Conservation (phyloP, 768 basidiomycete species). For the Tephrocybe sp. region DNA sequence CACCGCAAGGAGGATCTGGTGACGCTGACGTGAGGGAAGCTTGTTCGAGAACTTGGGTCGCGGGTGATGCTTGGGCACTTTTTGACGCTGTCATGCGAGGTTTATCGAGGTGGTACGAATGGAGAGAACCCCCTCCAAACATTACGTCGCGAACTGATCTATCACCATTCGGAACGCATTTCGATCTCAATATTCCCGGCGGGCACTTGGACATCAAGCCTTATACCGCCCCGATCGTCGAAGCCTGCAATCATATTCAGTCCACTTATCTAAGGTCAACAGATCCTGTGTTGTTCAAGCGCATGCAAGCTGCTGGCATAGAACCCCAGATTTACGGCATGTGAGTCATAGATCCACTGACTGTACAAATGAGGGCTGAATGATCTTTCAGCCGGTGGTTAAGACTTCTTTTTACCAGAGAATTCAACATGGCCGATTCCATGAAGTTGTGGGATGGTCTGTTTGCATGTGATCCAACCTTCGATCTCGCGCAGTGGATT, state of each 20-base stretch:
- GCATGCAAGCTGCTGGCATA: constrained; percentile 76
- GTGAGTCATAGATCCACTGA: constrained; percentile 44
- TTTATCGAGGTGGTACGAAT: constrained; percentile 78
- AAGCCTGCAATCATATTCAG: constrained; percentile 81
- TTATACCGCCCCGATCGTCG: constrained; percentile 83
- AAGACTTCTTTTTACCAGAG: constrained; percentile 89
- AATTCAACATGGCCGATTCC: constrained; percentile 78
- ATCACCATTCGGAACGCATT: constrained; percentile 42
- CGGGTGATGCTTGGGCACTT: constrained; percentile 86
- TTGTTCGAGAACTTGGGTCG: constrained; percentile 68
- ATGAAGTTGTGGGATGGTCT: constrained; percentile 96
- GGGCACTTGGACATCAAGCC: constrained; percentile 54
- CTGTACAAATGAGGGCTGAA: constrained; percentile 2
- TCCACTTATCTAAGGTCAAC: constrained; percentile 67
- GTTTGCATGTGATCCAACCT: constrained; percentile 82
- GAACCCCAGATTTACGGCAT: constrained; percentile 98
- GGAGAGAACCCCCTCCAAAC: constrained; percentile 46
- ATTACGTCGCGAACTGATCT: constrained; percentile 11
- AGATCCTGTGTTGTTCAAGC: constrained; percentile 78
- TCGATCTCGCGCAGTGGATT: constrained; percentile 81
- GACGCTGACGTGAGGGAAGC: constrained; percentile 50
- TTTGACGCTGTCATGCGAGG: constrained; percentile 80
- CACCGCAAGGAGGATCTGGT: constrained; percentile 27
- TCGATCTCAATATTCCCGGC: constrained; percentile 43
- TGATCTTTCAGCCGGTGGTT: constrained; percentile 77